phyloP scores from a whole-genome alignment of 1,284 basidiomycete genomes.

The Cystobasidium sp. region DNA sequence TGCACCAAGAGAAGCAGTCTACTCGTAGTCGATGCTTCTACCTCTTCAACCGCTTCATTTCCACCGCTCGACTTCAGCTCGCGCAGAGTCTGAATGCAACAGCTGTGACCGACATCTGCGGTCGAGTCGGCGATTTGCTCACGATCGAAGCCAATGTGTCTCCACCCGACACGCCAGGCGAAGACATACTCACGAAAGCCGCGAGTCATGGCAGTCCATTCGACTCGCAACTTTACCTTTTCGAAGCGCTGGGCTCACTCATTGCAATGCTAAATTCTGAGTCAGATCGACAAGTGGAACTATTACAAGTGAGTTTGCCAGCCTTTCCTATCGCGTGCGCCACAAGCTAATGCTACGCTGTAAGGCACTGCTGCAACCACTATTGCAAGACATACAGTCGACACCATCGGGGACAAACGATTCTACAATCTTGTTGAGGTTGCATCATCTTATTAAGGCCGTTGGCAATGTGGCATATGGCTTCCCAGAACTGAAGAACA shows the following conservation, averaged over 20 bases:
- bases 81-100: conserved; percentile 62
- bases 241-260: conserved; percentile 79
- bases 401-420: not conserved
- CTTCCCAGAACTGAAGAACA: conserved; percentile 76
- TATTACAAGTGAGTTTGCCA: conserved; percentile 46
- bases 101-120: conserved; percentile 72
- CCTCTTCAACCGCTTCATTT: conserved; percentile 90
- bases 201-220: conserved; percentile 74
- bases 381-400: conserved; percentile 17
- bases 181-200: conserved; percentile 73
- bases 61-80: conserved; percentile 79
- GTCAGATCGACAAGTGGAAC: conserved; percentile 60
- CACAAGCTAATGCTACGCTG: not conserved
- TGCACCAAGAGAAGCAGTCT: conserved; percentile 75
- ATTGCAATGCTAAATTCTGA: conserved; percentile 28
- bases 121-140: conserved; percentile 68
- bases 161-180: conserved; percentile 63
- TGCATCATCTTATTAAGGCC: conserved; percentile 96
- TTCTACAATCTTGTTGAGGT: conserved; percentile 63
- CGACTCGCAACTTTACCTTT: conserved; percentile 92
- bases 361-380: conserved; percentile 26
- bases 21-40: conserved; percentile 86
- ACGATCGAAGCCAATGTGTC: conserved; percentile 59
- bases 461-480: conserved; percentile 95
- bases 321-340: not conserved